Evolutionary conservation across 345 rosid genomes (phyloP), one percentile per base, ranked within the genome.

Genomic region (Populus nigra): DNA sequence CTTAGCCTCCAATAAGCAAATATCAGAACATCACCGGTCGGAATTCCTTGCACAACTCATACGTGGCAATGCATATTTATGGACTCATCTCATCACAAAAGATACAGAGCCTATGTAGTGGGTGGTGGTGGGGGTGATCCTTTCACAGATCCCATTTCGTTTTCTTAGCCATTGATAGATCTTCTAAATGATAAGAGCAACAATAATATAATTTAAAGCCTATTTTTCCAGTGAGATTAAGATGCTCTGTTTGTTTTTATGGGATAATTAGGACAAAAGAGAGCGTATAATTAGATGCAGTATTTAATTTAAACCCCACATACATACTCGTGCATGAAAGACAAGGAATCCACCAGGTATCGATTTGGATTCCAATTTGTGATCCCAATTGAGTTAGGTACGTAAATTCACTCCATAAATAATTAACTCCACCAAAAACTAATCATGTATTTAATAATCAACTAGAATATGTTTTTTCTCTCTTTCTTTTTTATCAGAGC

Each of bases 71-170:
- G 50, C 29, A 13, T 39, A 77, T 65, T 79, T 72, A 67, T 71
- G 79, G 84, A 83, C 55, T 18, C 70, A 20, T 73, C 67, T 18
- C 75, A 76, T 73, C 65, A 73, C 3, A 5, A 70, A 69, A 75
- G 5, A 38, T 45, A n/a, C 49, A 4, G 49, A 62, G 63, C 62
- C 77, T 27, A 55, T 63, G 43, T 33, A 45, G 69, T 35, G 63
- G 68, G 71, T 39, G 68, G 78, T 78, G 83, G 89, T 78, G 85
- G 84, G 83, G 36, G 5, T 74, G 85, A 68, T 74, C n/a, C n/a
- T n/a, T 69, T 65, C 61, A 73, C 68, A 36, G 74, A 73, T 68
- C 41, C 36, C 33, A 10, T 57, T 67, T 22, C 23, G 17, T 62
- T 76, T 55, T 25, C 20, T 74, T 49, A 49, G 23, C 76, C 75